Evolutionary conservation across 305 asterid species (phyloP).

Genomic region (Solanum hybrid): DNA sequence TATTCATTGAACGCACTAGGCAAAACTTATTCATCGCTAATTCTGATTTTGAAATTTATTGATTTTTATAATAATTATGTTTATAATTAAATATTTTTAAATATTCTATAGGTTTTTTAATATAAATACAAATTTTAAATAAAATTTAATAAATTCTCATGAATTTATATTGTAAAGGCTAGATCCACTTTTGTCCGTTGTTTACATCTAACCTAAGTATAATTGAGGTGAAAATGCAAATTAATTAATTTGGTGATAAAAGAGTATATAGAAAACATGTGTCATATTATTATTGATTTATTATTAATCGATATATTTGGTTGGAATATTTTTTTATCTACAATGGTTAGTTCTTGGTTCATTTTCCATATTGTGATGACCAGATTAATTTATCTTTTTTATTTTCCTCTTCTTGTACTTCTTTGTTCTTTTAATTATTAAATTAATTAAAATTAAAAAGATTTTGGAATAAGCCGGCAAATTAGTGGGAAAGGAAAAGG

Average conservation of each 20-base stretch:
- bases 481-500: neutral
- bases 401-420: neutral
- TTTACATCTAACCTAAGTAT: neutral
- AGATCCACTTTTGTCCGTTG: neutral
- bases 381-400: neutral
- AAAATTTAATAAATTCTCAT: neutral
- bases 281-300: neutral
- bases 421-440: neutral
- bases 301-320: neutral
- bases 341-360: neutral
- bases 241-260: neutral
- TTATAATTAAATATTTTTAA: neutral
- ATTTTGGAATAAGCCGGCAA: neutral
- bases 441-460: neutral
- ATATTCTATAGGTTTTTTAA: neutral
- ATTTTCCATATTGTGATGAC: neutral
- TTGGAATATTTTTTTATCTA: neutral
- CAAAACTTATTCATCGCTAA: neutral
- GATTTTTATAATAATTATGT: neutral
- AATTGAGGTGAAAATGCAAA: neutral
- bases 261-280: neutral
- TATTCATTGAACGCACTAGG: neutral
- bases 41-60: neutral
- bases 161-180: neutral
- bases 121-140: neutral